phyloP scores from a whole-genome alignment of 179 eudicot species.

The Silene noctiflora region DNA sequence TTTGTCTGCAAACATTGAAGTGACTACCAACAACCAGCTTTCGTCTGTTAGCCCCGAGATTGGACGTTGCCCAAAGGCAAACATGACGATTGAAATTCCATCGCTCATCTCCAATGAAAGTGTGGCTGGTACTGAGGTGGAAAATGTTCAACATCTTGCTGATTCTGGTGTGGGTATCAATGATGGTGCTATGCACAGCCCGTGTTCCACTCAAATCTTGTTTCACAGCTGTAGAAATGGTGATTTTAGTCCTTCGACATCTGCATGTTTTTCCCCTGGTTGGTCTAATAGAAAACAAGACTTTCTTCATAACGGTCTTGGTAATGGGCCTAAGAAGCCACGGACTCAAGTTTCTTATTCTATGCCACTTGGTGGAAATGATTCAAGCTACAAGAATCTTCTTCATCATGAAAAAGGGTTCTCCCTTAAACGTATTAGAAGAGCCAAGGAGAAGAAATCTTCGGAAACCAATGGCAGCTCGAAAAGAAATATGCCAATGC shows the following conservation, averaged over 20 bases:
- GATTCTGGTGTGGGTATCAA: conserved; percentile 31
- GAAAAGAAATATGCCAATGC: conserved; percentile 47
- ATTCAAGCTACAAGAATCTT: conserved; percentile 37
- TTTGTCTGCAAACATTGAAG: conserved; percentile 24
- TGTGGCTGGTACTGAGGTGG: conserved; percentile 27
- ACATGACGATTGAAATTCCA: conserved; percentile 52
- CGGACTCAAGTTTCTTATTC: conserved; percentile 88
- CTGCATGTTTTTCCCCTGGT: conserved; percentile 37
- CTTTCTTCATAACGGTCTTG: conserved; percentile 40
- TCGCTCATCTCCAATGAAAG: conserved; percentile 37
- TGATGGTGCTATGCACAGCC: conserved; percentile 33
- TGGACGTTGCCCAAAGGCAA: conserved; percentile 32
- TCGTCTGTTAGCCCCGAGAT: conserved; percentile 26
- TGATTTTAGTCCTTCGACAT: conserved; percentile 34
- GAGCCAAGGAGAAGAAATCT: conserved; percentile 57
- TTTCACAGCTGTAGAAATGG: conserved; percentile 36
- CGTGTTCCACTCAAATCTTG: conserved; percentile 38
- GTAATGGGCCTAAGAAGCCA: conserved; percentile 78
- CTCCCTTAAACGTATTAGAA: conserved; percentile 64
- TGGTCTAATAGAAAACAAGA: conserved; percentile 37
- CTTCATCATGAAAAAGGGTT: conserved; percentile 39
- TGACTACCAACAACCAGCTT: conserved; percentile 20
- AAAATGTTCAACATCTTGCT: conserved; percentile 24
- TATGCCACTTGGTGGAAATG: conserved; percentile 56
- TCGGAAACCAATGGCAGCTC: conserved; percentile 44